Conservation (phyloP, 2,329 filamentous ascomycete species). For the Xylariaceae sp. region DNA sequence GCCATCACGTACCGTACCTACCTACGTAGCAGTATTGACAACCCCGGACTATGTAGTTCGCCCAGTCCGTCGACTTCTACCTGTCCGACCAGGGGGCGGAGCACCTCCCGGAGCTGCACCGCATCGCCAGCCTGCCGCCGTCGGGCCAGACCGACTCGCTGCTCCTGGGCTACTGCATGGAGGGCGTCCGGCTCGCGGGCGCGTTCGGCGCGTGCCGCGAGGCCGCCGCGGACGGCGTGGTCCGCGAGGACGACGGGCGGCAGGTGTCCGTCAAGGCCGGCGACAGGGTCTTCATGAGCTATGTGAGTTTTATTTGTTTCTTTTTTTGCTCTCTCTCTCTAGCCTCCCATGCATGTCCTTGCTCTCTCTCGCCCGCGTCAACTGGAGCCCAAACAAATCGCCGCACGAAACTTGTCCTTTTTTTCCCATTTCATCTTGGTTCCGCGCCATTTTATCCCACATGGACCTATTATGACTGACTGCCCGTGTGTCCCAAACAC, state of each 20-base stretch:
- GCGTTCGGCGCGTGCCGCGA: conserved; percentile 55
- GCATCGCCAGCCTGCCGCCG: conserved; percentile 47
- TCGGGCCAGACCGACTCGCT: conserved; percentile 52
- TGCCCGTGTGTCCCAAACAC: background rate
- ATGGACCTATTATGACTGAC: background rate
- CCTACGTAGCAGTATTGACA: no score
- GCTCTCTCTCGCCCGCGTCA: background rate
- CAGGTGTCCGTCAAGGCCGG: conserved; percentile 45
- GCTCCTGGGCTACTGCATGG: conserved; percentile 63
- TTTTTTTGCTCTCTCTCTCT: background rate
- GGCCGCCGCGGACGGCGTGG: conserved; percentile 36
- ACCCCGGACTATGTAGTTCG: no score
- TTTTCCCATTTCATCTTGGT: background rate
- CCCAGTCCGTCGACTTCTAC: conserved; percentile 67
- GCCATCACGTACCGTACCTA: no score
- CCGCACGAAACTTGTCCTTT: no score
- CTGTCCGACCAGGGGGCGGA: conserved; percentile 48
- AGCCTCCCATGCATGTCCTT: background rate
- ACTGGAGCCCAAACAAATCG: background rate
- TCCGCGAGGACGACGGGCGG: conserved; percentile 44
- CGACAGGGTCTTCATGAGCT: conserved; percentile 56
- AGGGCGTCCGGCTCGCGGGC: conserved; percentile 62
- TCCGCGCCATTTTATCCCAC: background rate
- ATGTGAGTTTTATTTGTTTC: conserved; percentile 33
- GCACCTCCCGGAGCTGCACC: conserved; percentile 54